These are phyloP conservation scores for Alternaria conjuncta DNA, from an alignment of 2,329 filamentous ascomycete species.

Conservation along the genomic window DNA sequence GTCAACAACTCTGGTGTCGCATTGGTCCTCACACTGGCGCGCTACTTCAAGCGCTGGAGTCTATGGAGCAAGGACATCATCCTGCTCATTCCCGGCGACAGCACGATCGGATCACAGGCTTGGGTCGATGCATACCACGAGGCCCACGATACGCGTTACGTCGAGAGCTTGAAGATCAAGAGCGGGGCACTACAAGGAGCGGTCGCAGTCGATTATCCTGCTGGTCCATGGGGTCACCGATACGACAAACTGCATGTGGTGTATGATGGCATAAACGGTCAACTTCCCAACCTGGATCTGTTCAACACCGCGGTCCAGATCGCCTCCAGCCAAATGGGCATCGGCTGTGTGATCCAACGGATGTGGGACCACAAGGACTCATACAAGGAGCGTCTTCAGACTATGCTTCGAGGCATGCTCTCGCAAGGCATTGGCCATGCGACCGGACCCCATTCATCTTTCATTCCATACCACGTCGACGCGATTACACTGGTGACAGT, in stretches of 20 bases:
- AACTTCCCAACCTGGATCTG: slow-evolving; percentile 92
- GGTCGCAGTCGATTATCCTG: slow-evolving; percentile 88
- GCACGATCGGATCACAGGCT: slow-evolving; percentile 86
- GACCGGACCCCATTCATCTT: slow-evolving; percentile 89
- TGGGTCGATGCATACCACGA: slow-evolving; percentile 99
- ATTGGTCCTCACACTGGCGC: slow-evolving; percentile 81
- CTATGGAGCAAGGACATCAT: slow-evolving; percentile 99
- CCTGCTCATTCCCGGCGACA: slow-evolving; percentile 86
- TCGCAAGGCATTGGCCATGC: slow-evolving; percentile 89
- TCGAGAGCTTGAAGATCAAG: slow-evolving; percentile 83
- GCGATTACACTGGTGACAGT: slow-evolving; percentile 91
- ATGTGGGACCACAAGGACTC: slow-evolving; percentile 79
- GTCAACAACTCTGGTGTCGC: slow-evolving; percentile 88
- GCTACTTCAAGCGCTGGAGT: slow-evolving; percentile 98
- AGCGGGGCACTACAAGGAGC: slow-evolving; percentile 92
- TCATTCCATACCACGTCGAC: slow-evolving; percentile 97
- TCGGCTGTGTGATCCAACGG: slow-evolving; percentile 81
- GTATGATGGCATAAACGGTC: slow-evolving; percentile 95
- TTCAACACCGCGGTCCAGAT: slow-evolving; percentile 93
- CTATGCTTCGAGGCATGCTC: slow-evolving; percentile 91
- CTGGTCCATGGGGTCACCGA: slow-evolving; percentile 69
- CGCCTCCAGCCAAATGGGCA: slow-evolving; percentile 89
- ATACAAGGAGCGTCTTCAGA: slow-evolving; percentile 82
- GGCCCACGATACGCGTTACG: slow-evolving; percentile 72
- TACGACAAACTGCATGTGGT: slow-evolving; percentile 90